phyloP scores from a whole-genome alignment of 352 stramenopile genomes.

The Globisporangium nagaii region DNA sequence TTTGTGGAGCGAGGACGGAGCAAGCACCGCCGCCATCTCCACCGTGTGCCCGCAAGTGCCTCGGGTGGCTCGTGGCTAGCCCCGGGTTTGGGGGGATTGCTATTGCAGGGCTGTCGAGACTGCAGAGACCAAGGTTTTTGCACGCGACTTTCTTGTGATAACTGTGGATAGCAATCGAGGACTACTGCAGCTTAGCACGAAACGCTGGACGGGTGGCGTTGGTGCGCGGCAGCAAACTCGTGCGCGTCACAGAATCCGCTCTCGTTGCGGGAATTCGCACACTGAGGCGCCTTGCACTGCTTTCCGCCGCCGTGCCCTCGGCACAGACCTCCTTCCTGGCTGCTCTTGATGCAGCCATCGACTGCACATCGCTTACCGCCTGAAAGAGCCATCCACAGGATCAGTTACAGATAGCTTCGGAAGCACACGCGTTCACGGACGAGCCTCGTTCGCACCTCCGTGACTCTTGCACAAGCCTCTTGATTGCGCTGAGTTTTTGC shows the following conservation, averaged over 20 bases:
- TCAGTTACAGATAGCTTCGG: background rate
- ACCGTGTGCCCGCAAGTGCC: no score
- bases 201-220: background rate
- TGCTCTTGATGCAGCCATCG: slow-evolving; percentile 62
- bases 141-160: no score
- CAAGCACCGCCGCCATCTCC: no score
- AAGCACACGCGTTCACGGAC: background rate
- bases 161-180: no score
- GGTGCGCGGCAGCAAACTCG: background rate
- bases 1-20: no score
- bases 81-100: no score
- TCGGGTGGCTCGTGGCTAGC: no score
- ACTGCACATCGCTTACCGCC: slow-evolving; percentile 61
- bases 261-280: slow-evolving; percentile 20
- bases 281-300: slow-evolving; percentile 22
- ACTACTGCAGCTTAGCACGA: no score
- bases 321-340: slow-evolving; percentile 63
- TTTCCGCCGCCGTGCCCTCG: slow-evolving; percentile 46
- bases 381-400: slow-evolving; percentile 6
- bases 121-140: no score
- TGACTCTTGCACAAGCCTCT: slow-evolving; percentile 83
- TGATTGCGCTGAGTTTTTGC: slow-evolving; percentile 80
- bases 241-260: slow-evolving; percentile 21
- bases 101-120: no score
- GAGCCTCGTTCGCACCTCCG: slow-evolving; percentile 35